Evolutionary conservation across 2,329 filamentous ascomycete genomes (phyloP).

Genomic region (Ophiocordyceps camponoti-leonardi): DNA sequence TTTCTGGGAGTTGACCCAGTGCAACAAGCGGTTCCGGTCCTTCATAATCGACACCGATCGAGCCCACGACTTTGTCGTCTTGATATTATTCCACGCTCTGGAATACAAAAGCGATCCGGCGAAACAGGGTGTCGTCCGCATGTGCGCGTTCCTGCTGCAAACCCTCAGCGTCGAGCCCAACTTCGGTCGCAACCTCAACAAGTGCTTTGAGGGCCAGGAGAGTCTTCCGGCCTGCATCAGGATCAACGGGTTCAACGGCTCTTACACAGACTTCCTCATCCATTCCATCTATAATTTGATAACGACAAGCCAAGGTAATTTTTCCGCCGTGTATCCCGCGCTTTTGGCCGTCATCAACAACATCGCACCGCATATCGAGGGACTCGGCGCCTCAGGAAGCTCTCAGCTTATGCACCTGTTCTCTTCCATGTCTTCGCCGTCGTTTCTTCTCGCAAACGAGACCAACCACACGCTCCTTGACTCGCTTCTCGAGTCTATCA

Average conservation of each 20-base stretch:
- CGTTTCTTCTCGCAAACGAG: slow-evolving; percentile 83
- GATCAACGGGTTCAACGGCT: slow-evolving; percentile 69
- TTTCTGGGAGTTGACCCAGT: slow-evolving; percentile 94
- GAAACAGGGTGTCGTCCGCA: slow-evolving; percentile 82
- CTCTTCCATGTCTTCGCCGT: slow-evolving; percentile 81
- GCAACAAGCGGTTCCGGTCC: slow-evolving; percentile 90
- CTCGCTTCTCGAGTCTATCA: slow-evolving; percentile 76
- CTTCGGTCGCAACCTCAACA: slow-evolving; percentile 82
- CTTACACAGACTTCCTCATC: slow-evolving; percentile 86
- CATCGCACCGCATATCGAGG: slow-evolving; percentile 67
- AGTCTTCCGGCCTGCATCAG: slow-evolving; percentile 68
- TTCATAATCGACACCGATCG: slow-evolving; percentile 95
- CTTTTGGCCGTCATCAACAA: slow-evolving; percentile 88
- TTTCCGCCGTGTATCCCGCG: slow-evolving; percentile 83
- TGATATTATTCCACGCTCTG: slow-evolving; percentile 83
- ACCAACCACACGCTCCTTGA: slow-evolving; percentile 69
- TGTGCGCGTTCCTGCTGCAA: slow-evolving; percentile 95
- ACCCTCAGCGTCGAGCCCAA: slow-evolving; percentile 85
- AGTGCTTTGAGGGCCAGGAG: slow-evolving; percentile 74
- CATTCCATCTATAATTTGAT: slow-evolving; percentile 91
- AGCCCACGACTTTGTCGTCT: slow-evolving; percentile 79
- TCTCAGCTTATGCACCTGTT: slow-evolving; percentile 78
- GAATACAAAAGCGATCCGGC: slow-evolving; percentile 74
- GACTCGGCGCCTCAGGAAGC: slow-evolving; percentile 56
- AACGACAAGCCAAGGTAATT: slow-evolving; percentile 74